Evolutionary conservation across 1,139 yeast genomes (phyloP), one percentile per base, ranked within the genome.

Genomic region (Tardiomyces blankii): DNA sequence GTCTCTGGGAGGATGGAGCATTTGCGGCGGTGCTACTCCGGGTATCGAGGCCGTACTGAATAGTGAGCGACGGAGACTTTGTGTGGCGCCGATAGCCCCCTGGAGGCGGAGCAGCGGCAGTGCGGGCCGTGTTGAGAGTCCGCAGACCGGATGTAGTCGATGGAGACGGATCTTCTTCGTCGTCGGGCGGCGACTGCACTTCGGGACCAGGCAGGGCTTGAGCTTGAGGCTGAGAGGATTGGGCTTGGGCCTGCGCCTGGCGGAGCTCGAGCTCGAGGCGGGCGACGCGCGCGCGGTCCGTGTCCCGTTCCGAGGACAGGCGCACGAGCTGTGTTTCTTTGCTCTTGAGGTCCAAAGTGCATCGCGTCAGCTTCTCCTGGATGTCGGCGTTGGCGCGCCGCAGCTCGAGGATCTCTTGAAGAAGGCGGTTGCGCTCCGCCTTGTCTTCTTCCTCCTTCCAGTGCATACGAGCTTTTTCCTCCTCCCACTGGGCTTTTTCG

Each of bases 291-390:
- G 70, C 60, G 49, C 73, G 72, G 9, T 78, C 67, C 44, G 70
- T 72, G 42, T 80, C 87, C 43, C 78, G 62, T 53, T 83, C 91
- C 43, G 79, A 74, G 44, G 69, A 73, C 18, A 78, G 67, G 42
- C 89, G 65, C 38, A 73, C 68, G 4, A 82, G 64, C 56, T 80
- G 87, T 0, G 83, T 76, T 45, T 82, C 91, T 52, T 77, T 79
- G 41, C 83, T 78, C 59, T 81, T 80, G 27, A 77, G 62, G 49
- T 73, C 69, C 52, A 80, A 67, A 38, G 69, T 66, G 44, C 74
- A 72, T 43, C 69, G 70, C 2, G 81, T 76, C 42, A 72, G 72
- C 46, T 76, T 81, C 46, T 71, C 76, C 47, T 68, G 53, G 65
- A 80, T 42, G 63, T 58, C 58, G 53, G 74, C 57, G 59, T 61